Evolutionary conservation across 2,329 filamentous ascomycete genomes (phyloP).

Genomic region (Monascus ruber): DNA sequence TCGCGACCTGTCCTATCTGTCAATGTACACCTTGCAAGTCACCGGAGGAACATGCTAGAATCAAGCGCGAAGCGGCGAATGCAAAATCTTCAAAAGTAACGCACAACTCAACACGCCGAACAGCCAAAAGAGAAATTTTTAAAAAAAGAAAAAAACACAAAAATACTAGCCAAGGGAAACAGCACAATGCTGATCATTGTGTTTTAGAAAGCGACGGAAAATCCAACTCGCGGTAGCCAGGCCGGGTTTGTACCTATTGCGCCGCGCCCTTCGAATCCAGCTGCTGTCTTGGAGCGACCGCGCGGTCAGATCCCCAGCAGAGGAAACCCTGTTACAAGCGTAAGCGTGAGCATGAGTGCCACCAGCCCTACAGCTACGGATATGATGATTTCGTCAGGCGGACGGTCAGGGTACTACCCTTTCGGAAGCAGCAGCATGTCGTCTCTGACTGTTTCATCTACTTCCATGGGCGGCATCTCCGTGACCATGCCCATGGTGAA

Average conservation of each 20-base stretch:
- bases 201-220: background rate
- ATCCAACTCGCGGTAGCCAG: background rate
- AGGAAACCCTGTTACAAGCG: too few species aligned
- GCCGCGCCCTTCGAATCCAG: constrained; percentile 1
- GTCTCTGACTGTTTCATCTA: background rate
- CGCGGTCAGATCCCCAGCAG: too few species aligned
- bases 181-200: background rate
- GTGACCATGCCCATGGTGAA: background rate
- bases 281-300: too few species aligned
- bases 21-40: constrained; percentile 76
- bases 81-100: constrained; percentile 21
- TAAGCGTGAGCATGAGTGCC: too few species aligned
- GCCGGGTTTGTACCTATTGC: constrained; percentile 1
- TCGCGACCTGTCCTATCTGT: constrained; percentile 92
- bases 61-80: constrained; percentile 23
- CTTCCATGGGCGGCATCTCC: background rate
- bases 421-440: background rate
- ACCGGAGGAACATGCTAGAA: constrained; percentile 73
- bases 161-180: background rate
- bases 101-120: constrained; percentile 3
- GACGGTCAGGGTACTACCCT: background rate
- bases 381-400: too few species aligned
- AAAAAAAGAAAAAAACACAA: background rate
- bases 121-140: background rate
- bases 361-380: too few species aligned